phyloP scores from a whole-genome alignment of 2,329 filamentous ascomycete species.

The Graphiopsis chlorocephala region DNA sequence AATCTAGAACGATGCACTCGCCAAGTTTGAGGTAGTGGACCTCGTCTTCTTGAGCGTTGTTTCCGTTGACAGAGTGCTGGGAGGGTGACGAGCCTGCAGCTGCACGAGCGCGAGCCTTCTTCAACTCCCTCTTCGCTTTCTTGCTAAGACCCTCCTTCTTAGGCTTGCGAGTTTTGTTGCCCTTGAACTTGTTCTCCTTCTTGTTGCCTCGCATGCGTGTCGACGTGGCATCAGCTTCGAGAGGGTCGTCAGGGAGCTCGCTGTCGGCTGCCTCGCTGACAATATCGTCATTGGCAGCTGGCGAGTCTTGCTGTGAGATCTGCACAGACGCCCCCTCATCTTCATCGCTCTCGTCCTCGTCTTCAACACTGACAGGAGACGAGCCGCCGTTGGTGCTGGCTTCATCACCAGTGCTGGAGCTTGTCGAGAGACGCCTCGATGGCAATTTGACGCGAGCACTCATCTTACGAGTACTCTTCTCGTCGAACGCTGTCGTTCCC shows the following conservation, averaged over 20 bases:
- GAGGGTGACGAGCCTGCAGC: constrained; percentile 3
- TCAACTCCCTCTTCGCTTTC: constrained; percentile 18
- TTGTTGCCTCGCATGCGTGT: constrained; percentile 15
- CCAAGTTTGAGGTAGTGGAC: constrained; percentile 63
- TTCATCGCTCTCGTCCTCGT: constrained; percentile 25
- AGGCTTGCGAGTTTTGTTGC: constrained; percentile 17
- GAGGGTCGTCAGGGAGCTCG: constrained; percentile 21
- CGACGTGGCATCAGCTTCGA: background rate
- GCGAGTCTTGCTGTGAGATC: constrained; percentile 6
- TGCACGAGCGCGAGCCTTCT: constrained; percentile 7
- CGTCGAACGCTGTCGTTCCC: constrained; percentile 38
- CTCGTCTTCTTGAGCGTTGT: constrained; percentile 22
- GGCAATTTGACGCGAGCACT: constrained; percentile 28
- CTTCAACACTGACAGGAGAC: constrained; percentile 26
- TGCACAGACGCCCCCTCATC: constrained; percentile 15
- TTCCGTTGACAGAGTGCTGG: background rate
- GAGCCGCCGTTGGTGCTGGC: constrained; percentile 22
- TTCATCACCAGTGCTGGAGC: constrained; percentile 28
- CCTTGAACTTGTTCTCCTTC: constrained; percentile 24
- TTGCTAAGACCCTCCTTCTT: constrained; percentile 17
- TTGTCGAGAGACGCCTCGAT: constrained; percentile 24
- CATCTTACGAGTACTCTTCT: constrained; percentile 27
- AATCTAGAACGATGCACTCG: constrained; percentile 85
- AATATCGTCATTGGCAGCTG: background rate
- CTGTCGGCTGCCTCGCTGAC: constrained; percentile 17